Percentiles rank a stretch among this genome's conserved stretches.
Conservation (phyloP, 768 basidiomycete genomes). For the Neoboletus brunneissimus region DNA sequence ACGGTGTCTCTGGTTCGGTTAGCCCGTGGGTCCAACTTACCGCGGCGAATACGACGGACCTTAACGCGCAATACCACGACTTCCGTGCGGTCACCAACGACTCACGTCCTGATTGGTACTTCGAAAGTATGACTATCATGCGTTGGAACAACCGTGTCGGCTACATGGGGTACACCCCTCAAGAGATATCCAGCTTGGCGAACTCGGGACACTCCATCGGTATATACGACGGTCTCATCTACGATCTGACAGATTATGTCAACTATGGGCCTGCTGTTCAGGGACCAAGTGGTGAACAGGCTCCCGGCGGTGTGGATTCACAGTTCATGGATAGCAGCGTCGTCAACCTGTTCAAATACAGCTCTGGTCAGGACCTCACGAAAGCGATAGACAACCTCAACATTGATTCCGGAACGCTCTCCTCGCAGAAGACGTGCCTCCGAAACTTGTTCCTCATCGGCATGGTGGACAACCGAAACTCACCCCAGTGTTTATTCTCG, state of each 20-base stretch:
- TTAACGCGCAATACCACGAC: conserved; percentile 87
- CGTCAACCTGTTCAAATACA: conserved; percentile 71
- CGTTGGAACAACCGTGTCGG: conserved; percentile 87
- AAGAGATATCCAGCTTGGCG: conserved; percentile 71
- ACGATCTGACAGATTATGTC: conserved; percentile 84
- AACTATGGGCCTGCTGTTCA: conserved; percentile 57
- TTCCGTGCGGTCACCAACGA: conserved; percentile 89
- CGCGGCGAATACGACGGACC: conserved; percentile 72
- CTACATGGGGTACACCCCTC: conserved; percentile 80
- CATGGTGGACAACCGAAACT: conserved; percentile 88
- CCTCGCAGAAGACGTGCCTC: conserved; percentile 80
- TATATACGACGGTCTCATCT: conserved; percentile 85
- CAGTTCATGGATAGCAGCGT: conserved; percentile 74
- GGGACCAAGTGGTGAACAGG: conserved; percentile 48
- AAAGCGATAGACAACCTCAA: conserved; percentile 62
- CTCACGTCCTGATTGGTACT: conserved; percentile 97
- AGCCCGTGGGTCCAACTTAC: conserved; percentile 81
- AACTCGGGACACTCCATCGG: conserved; percentile 61
- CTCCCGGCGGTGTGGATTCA: conserved; percentile 40
- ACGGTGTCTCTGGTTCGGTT: conserved; percentile 76
- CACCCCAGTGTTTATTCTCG: conserved; percentile 88
- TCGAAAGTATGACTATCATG: conserved; percentile 90
- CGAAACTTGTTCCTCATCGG: conserved; percentile 93
- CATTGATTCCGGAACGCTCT: conserved; percentile 58
- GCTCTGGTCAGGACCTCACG: conserved; percentile 78